Base-by-base conservation (phyloP, 2,329 filamentous ascomycete species). In the Ophiocordyceps unilateralis region DNA sequence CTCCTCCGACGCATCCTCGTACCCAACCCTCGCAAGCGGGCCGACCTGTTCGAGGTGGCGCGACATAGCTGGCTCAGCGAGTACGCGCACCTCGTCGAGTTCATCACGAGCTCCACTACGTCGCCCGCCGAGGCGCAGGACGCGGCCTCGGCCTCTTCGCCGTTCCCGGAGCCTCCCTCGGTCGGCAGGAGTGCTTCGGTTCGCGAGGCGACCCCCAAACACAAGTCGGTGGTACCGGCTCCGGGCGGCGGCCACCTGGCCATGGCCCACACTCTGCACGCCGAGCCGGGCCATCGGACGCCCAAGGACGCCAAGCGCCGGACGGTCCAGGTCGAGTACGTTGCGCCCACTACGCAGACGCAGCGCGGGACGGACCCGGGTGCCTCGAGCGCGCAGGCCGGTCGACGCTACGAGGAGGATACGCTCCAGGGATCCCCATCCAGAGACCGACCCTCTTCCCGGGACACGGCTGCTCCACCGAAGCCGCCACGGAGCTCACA, bases 31-130 rank as follows among this genome's bases (percentile, higher is more conserved):
- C 76, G 91, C 49, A 93, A 93, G 64, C 79, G 91, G 57, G 91
- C 91, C 41, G 91, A 98, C 58, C 66, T 98, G 39, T 98, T 98
- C 54, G 91, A 98, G 59, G 91, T 98, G 38, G 91, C 91, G 40
- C 78, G 91, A 42, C 91, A 98, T 63, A 98, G 91, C 65, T 98
- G 91, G 91, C 66, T 98, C 50, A 93, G 83, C 64, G 91, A 96
- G 58, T 98, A 91, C 58, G 83, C 88, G n/a, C 85, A 93, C 57
- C 81, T 96, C 41, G 89, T 98, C 41, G 85, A 88, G 55, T 88
- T 95, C 59, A 95, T 98, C 56, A 96, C 91, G 20, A 96, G 91
- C 62, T 89, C 81, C 56, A 93, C 87, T 5, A 95, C 89, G 9
- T 85, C 83, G 42, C 78, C 85, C 11, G 78, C 75, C 41, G 88